Conservation (phyloP, 345 rosid genomes). For the Salix purpurea region DNA sequence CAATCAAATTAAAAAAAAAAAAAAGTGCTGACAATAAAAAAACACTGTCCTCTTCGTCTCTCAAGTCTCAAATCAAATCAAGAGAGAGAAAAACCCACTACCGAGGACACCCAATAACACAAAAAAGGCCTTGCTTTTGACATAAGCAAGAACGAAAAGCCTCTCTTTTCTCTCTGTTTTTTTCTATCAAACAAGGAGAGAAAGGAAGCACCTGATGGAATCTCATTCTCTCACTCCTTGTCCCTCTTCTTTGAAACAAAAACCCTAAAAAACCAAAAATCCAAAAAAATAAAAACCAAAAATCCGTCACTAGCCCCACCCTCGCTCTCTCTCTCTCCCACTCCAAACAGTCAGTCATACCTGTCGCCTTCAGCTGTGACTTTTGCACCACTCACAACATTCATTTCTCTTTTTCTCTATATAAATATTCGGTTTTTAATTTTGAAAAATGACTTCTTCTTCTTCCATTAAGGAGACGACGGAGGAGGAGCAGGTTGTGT, state of each 20-base stretch:
- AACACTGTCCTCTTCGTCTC: not conserved
- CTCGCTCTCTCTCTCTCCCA: conserved; percentile 32
- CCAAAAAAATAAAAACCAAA: not conserved
- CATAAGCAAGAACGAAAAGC: not conserved
- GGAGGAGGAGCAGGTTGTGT: conserved; percentile 13
- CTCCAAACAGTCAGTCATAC: conserved; percentile 43
- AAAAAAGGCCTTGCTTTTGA: not conserved
- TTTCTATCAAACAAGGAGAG: not conserved
- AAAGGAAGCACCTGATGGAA: not conserved
- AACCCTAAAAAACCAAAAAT: conserved; percentile 3
- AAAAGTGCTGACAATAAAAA: too few relatives aligned
- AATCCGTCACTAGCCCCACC: conserved; percentile 50
- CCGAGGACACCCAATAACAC: not conserved
- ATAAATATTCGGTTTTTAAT: conserved; percentile 37
- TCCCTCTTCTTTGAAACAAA: not conserved
- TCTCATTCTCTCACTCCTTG: not conserved
- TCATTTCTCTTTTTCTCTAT: conserved; percentile 29
- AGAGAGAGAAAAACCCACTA: not conserved
- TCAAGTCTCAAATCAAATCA: not conserved
- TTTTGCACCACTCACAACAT: conserved; percentile 48
- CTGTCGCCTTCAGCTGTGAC: conserved; percentile 97
- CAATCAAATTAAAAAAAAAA: too few relatives aligned
- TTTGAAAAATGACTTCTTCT: conserved; percentile 44
- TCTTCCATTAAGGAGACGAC: not conserved
- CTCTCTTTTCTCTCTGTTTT: not conserved